Percentiles rank a stretch among this genome's conserved stretches.
Conservation (phyloP, 2,329 filamentous ascomycete genomes). For the Botrytis porri region DNA sequence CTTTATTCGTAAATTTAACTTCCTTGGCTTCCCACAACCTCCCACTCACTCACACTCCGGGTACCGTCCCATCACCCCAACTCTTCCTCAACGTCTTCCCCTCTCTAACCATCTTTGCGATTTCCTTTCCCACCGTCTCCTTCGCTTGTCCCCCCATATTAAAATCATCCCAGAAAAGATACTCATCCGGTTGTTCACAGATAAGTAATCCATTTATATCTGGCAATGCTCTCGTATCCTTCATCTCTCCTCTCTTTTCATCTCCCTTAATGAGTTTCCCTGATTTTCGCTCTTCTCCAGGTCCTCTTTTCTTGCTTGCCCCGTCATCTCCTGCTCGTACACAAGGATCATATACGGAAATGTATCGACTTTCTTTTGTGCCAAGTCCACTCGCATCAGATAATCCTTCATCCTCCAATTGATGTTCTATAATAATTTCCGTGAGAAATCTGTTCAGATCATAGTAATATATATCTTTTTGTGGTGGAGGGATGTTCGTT, state of each 20-base stretch:
- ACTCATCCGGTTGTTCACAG: slow-evolving; percentile 43
- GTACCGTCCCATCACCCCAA: slow-evolving; percentile 1
- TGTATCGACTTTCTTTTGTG: slow-evolving; percentile 29
- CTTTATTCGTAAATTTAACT: neutral
- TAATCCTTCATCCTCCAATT: slow-evolving; percentile 45
- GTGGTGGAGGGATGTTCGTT: slow-evolving; percentile 24
- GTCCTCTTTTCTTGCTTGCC: slow-evolving; percentile 17
- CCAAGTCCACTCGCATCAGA: slow-evolving; percentile 47
- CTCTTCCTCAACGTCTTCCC: neutral
- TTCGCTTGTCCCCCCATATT: slow-evolving; percentile 44
- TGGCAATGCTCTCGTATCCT: neutral
- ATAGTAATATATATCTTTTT: slow-evolving; percentile 31
- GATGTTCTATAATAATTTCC: slow-evolving; percentile 48
- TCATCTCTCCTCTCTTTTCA: neutral
- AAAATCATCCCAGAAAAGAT: slow-evolving; percentile 53
- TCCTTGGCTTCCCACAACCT: neutral
- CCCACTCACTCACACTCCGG: neutral
- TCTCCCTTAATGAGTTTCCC: neutral
- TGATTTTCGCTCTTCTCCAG: neutral
- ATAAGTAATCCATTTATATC: slow-evolving; percentile 31
- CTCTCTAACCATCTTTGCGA: slow-evolving; percentile 30
- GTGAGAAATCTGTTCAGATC: slow-evolving; percentile 41
- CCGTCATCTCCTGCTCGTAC: slow-evolving; percentile 28
- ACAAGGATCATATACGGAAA: slow-evolving; percentile 30
- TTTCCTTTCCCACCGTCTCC: slow-evolving; percentile 36